phyloP scores from a whole-genome alignment of 2,329 filamentous ascomycete genomes.

The Didymella arachidicola region DNA sequence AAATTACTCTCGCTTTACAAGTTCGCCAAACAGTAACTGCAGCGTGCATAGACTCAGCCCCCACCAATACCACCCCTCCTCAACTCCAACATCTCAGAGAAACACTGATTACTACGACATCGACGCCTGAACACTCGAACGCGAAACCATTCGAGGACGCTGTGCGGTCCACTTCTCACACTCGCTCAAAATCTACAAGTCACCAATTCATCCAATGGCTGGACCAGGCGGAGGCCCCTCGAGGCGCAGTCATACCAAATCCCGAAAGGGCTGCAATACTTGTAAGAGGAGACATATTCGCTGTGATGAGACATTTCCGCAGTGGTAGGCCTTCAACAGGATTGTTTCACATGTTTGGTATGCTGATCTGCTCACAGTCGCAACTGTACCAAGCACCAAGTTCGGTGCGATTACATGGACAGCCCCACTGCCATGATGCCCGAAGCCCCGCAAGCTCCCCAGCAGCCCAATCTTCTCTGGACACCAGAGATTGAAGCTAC shows the following conservation, averaged over 20 bases:
- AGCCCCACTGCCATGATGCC: constrained; percentile 71
- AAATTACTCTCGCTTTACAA: constrained; percentile 44
- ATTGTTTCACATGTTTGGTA: constrained; percentile 3
- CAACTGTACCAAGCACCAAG: constrained; percentile 99
- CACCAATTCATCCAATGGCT: constrained; percentile 68
- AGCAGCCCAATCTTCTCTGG: constrained; percentile 75
- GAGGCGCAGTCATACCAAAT: constrained; percentile 93
- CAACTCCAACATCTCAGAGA: constrained; percentile 21
- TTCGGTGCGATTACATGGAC: constrained; percentile 97
- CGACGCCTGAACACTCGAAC: constrained; percentile 23
- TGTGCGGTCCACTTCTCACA: constrained; percentile 26
- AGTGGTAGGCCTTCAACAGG: constrained; percentile 74
- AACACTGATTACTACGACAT: constrained; percentile 23
- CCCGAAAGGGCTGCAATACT: constrained; percentile 95
- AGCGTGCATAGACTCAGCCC: constrained; percentile 45
- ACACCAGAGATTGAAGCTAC: constrained; percentile 83
- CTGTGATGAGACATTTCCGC: constrained; percentile 96
- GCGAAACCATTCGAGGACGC: constrained; percentile 21
- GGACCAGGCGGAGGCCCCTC: constrained; percentile 94
- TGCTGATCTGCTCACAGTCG: constrained; percentile 65
- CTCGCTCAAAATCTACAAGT: constrained; percentile 19
- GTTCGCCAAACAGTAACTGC: constrained; percentile 38
- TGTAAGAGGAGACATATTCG: constrained; percentile 98
- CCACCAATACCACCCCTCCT: constrained; percentile 35
- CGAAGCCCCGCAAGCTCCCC: constrained; percentile 59